Percentiles rank a stretch among this genome's conserved stretches.
Conservation (phyloP, 2,329 filamentous ascomycete species). For the Septoria linicola region DNA sequence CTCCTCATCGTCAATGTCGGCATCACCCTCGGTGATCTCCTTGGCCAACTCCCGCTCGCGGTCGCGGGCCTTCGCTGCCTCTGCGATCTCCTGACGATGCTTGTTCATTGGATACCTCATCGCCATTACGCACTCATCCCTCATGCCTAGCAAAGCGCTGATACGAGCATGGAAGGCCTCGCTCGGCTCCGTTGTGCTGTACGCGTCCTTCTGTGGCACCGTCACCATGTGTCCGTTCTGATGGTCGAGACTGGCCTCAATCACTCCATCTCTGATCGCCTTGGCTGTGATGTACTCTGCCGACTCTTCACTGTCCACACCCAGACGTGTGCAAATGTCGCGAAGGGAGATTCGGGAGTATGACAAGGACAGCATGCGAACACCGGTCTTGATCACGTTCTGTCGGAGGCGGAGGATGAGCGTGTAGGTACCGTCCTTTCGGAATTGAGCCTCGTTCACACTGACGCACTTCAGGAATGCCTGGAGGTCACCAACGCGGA, state of each 20-base stretch:
- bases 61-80: slow-evolving; percentile 95
- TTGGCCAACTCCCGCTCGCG: slow-evolving; percentile 95
- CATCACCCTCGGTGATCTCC: slow-evolving; percentile 96
- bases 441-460: slow-evolving; percentile 78
- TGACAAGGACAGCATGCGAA: slow-evolving; percentile 97
- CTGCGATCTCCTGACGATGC: slow-evolving; percentile 94
- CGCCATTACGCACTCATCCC: slow-evolving; percentile 98
- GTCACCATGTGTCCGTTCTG: slow-evolving; percentile 98
- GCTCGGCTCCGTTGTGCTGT: slow-evolving; percentile 90
- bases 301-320: slow-evolving; percentile 91
- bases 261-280: slow-evolving; percentile 95
- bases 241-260: slow-evolving; percentile 90
- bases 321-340: slow-evolving; percentile 93
- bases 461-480: slow-evolving; percentile 87
- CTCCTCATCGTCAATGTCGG: slow-evolving; percentile 85
- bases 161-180: slow-evolving; percentile 99
- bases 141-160: slow-evolving; percentile 81
- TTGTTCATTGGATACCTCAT: slow-evolving; percentile 99
- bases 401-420: slow-evolving; percentile 91
- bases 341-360: slow-evolving; percentile 96
- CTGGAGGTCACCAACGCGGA: slow-evolving; percentile 92
- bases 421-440: slow-evolving; percentile 91
- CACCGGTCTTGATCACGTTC: slow-evolving; percentile 99
- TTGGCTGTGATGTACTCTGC: slow-evolving; percentile 99
- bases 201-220: slow-evolving; percentile 93